Evolutionary conservation across 1,139 yeast species (phyloP), one percentile per base, ranked within the genome.

Genomic region (Debaryomycetaceae sp.): DNA sequence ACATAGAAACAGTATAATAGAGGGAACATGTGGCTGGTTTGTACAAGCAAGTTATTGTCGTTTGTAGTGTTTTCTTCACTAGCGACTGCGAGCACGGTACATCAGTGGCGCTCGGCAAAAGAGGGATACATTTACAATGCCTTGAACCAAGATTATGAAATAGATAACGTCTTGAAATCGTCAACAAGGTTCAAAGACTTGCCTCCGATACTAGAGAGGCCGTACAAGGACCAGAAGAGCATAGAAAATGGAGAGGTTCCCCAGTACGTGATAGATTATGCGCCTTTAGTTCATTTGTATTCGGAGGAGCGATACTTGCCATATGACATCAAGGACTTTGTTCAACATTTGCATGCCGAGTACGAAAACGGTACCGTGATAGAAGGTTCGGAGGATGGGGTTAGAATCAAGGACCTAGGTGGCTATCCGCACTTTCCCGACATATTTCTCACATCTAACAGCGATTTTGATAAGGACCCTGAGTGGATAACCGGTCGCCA

Each of bases 231-330:
- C 31, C 60, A 73, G 49, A 55, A 69, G 36, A 66, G 71, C 5
- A 50, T 82, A 13, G 51, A 58, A 34, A 66, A 70, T 38, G 88
- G 88, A 0, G 81, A 77, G 45, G 75, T 91, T 5, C 99, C 98
- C 0, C 68, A 68, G n/a, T 93, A 83, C 62, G 85, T 87, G 1
- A 56, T 81, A 1, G 84, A 85, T 41, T 78, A 81, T 59, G 81
- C 93, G 4, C 98, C 99, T 0, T 66, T 83, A 45, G 93, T 93
- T 2, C 89, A 88, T 59, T 70, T 93, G 23, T 91, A 91, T 67
- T 84, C 95, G 1, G 99, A 93, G 59, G 99, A 93, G 57, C 68
- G 74, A 46, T 93, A 90, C 60, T 69, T 86, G 51, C 99, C 99
- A 0, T 88, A 88, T 53, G 95, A 89, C 57, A 76, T 90, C 39